Evolutionary conservation across 306 rosid genomes (phyloP), one percentile per base, ranked within the genome.

Genomic region (Vigna nakashimae): DNA sequence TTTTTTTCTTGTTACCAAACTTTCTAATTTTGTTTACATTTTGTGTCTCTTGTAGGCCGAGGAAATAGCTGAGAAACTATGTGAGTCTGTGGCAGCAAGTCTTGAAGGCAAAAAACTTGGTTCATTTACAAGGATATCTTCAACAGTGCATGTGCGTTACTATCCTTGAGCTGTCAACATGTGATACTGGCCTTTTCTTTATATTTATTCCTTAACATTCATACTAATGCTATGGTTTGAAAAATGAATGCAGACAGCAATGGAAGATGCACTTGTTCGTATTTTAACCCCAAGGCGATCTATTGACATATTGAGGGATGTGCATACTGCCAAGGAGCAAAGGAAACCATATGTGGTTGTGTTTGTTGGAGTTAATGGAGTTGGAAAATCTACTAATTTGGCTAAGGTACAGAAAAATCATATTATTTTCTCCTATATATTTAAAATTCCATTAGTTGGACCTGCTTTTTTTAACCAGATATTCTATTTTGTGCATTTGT

Each of bases 11-110:
- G 30, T 56, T 20, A 10, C 67, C 28, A 45, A 16, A 66, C 57
- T 48, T 38, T 50, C 76, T 75, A 74, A 80, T 76, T 10, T 71
- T 74, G 74, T 17, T 73, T 80, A 49, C 82, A 49, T 76, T 69
- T 20, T 73, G n/a, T 71, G 76, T 71, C 65, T 49, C 77, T 78
- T 65, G 51, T 79, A 95, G 98, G 99, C 98, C 18, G 99, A 92
- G 87, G 99, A 92, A 83, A 95, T 95, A 88, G 99, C 99, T 16
- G 98, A 92, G 89, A 95, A 95, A 85, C 90, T 95, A 65, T 95
- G 99, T 85, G 99, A 95, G 73, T 95, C 99, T 18, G 99, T 95
- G 80, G 94, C 99, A 67, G 92, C 96, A 70, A 95, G 99, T 80
- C 99, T 95, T 57, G 99, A 91, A 74, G 99, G 99, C 40, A 95